phyloP scores from a whole-genome alignment of 2,329 filamentous ascomycete species.

The Macrophomina tecta region DNA sequence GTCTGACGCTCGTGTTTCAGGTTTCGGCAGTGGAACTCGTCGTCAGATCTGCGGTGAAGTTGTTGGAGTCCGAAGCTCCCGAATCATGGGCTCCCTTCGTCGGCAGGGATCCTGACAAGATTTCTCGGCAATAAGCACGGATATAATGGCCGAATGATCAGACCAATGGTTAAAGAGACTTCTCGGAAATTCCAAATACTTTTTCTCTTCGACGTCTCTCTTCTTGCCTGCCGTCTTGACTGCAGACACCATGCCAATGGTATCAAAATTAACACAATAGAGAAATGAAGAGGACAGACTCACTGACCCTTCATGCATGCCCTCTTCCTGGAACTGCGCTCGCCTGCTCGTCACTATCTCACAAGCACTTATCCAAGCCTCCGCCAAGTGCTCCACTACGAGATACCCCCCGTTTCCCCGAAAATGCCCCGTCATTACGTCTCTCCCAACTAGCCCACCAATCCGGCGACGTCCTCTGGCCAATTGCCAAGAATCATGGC shows the following conservation, averaged over 20 bases:
- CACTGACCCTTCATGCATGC: neutral
- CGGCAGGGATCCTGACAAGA: neutral
- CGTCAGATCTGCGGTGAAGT: slow-evolving; percentile 9
- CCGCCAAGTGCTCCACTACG: neutral
- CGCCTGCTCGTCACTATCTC: neutral
- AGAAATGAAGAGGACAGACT: neutral
- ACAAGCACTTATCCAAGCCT: neutral
- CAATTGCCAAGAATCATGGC: slow-evolving; percentile 85
- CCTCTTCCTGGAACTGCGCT: neutral
- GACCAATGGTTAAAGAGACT: neutral
- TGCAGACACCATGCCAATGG: slow-evolving; percentile 19
- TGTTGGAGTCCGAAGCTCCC: neutral
- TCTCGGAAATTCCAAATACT: neutral
- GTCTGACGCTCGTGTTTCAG: slow-evolving; percentile 1
- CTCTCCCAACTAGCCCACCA: slow-evolving; percentile 54
- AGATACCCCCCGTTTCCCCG: neutral
- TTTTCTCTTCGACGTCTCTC: neutral
- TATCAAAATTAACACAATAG: neutral
- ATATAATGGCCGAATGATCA: slow-evolving; percentile 3
- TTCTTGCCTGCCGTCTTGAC: neutral
- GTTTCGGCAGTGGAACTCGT: neutral
- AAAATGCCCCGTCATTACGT: neutral
- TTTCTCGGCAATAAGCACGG: neutral
- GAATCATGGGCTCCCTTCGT: neutral
- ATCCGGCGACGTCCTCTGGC: slow-evolving; percentile 82